These are phyloP conservation scores for Voacanga thouarsii DNA, from an alignment of 257 asterid species.

Conservation along the genomic window DNA sequence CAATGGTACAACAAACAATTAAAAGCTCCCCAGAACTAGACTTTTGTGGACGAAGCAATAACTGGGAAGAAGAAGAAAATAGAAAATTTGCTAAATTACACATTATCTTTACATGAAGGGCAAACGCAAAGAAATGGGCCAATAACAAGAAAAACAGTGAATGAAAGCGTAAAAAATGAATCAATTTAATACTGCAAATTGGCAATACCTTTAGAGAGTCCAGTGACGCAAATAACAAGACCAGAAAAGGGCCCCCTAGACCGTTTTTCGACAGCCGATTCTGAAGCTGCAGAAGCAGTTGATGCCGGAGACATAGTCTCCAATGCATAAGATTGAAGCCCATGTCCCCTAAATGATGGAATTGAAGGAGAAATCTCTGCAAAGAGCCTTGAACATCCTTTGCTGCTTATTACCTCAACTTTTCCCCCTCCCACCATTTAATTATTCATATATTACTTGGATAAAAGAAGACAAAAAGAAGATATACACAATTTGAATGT, in stretches of 20 bases:
- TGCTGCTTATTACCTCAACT: constrained; percentile 72
- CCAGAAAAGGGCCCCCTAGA: constrained; percentile 68
- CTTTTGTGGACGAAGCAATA: background rate
- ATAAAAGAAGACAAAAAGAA: constrained; percentile 16
- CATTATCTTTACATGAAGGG: no score
- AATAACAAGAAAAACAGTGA: background rate
- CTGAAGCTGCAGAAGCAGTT: constrained; percentile 37
- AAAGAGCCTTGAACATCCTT: constrained; percentile 81
- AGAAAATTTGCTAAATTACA: background rate
- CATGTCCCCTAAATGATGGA: constrained; percentile 54
- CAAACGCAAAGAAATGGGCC: background rate
- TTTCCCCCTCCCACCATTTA: constrained; percentile 44
- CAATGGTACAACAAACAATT: background rate
- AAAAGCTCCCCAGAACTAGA: background rate
- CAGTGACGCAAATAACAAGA: constrained; percentile 87
- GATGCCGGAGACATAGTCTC: constrained; percentile 59
- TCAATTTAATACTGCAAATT: background rate
- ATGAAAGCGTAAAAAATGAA: background rate
- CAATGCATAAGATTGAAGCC: constrained; percentile 49
- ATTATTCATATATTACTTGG: constrained; percentile 28
- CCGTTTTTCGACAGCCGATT: constrained; percentile 35
- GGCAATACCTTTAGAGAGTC: constrained; percentile 74
- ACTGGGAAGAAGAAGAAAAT: background rate
- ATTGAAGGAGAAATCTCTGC: constrained; percentile 43
- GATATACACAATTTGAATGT: background rate